Percentiles rank a stretch among this genome's conserved stretches.
These are phyloP conservation scores for Camellia japonica DNA, from an alignment of 148 eudicot species.

Conservation along the genomic window DNA sequence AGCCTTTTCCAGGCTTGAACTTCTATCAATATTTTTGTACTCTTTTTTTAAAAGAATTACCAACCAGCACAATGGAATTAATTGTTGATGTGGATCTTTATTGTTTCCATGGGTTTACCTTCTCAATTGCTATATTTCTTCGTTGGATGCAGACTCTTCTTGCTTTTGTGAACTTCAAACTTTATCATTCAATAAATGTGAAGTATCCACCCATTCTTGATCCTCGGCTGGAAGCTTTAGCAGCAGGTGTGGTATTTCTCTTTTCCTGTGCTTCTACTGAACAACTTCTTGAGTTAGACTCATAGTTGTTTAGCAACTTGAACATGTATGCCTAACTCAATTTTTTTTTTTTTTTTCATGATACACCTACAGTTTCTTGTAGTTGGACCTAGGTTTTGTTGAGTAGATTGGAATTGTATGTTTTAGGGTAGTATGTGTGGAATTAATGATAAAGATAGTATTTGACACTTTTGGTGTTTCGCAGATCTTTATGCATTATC, in stretches of 20 bases:
- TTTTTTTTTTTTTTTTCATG: neutral
- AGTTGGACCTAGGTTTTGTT: neutral
- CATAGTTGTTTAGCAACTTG: conserved; percentile 7
- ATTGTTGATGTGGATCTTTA: neutral
- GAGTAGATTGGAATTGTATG: neutral
- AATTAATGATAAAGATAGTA: neutral
- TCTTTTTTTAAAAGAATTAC: neutral
- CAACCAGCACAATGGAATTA: neutral
- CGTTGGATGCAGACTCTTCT: conserved; percentile 67
- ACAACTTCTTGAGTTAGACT: neutral
- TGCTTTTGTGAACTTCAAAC: conserved; percentile 71
- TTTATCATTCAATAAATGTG: conserved; percentile 69
- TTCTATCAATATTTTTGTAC: neutral
- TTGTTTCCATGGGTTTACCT: neutral
- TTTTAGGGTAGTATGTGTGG: neutral
- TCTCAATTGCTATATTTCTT: neutral
- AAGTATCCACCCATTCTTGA: conserved; percentile 92
- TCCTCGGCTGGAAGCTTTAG: conserved; percentile 81
- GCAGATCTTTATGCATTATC: conserved; percentile 88
- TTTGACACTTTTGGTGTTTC: conserved; percentile 19
- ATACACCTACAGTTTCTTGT: neutral
- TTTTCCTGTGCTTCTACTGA: conserved; percentile 1
- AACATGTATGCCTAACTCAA: neutral
- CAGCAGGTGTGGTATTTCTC: conserved; percentile 52
- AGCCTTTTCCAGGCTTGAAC: neutral